These are phyloP conservation scores for Bromus sterilis DNA, from an alignment of 176 grass and related monocot species.

Conservation along the genomic window DNA sequence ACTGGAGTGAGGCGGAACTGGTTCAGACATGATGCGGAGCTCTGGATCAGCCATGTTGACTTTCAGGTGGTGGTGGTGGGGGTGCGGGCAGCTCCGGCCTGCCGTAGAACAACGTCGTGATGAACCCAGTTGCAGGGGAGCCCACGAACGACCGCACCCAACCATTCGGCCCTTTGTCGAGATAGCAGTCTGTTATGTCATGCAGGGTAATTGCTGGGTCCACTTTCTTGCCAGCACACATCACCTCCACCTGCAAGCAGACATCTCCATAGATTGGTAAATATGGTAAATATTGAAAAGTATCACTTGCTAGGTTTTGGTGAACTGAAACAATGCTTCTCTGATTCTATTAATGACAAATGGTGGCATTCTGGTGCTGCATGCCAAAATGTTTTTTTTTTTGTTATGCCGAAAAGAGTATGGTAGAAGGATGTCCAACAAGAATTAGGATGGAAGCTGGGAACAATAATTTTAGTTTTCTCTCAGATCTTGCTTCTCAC, in stretches of 20 bases:
- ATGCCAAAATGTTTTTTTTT: neutral
- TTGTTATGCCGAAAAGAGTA: neutral
- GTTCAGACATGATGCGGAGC: neutral
- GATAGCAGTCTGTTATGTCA: slow-evolving; percentile 25
- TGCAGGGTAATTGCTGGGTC: slow-evolving; percentile 23
- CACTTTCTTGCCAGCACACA: slow-evolving; percentile 24
- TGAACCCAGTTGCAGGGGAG: slow-evolving; percentile 23
- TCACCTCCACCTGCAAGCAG: slow-evolving; percentile 38
- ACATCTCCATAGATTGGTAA: neutral
- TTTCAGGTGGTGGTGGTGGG: neutral
- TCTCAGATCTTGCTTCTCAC: neutral
- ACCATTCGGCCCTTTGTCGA: slow-evolving; percentile 22
- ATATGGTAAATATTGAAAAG: neutral
- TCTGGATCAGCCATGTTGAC: neutral
- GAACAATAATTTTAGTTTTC: neutral
- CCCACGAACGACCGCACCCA: slow-evolving; percentile 28
- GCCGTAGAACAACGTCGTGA: slow-evolving; percentile 26
- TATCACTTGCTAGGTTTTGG: neutral
- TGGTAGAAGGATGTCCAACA: neutral
- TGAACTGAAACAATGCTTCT: neutral
- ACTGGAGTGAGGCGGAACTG: neutral
- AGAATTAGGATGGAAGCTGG: neutral
- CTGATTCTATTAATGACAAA: neutral
- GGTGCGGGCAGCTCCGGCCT: slow-evolving; percentile 4
- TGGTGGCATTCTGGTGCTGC: neutral